Conservation (phyloP, 164 flowering plant genomes). For the Kalanchoe fedtschenkoi region DNA sequence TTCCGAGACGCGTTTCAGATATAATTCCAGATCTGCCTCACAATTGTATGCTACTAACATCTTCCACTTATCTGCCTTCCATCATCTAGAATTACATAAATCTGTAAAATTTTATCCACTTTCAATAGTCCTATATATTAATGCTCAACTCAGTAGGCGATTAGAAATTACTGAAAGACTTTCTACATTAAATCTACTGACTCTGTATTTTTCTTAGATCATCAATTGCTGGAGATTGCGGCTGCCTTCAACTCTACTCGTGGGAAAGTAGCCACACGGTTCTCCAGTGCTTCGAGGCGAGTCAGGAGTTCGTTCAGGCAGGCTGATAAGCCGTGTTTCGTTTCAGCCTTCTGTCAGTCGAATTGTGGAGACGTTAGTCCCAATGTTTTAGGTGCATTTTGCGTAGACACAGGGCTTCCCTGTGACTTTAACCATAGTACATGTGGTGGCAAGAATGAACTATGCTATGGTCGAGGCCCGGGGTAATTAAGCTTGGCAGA, state of each 20-base stretch:
- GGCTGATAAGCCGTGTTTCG: conserved; percentile 63
- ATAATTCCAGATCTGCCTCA: neutral
- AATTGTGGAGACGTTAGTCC: conserved; percentile 99
- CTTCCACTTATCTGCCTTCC: neutral
- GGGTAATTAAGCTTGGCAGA: conserved; percentile 76
- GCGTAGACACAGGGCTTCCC: conserved; percentile 84
- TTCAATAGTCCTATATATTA: too few relatives aligned
- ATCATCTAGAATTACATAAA: neutral
- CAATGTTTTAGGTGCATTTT: conserved; percentile 90
- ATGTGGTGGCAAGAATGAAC: conserved; percentile 87
- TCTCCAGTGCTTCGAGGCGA: conserved; percentile 53
- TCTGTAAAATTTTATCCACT: too few relatives aligned
- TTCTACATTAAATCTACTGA: neutral
- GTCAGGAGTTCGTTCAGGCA: conserved; percentile 55
- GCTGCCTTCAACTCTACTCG: conserved; percentile 62
- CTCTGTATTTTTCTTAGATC: conserved; percentile 34
- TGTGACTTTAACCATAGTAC: conserved; percentile 99
- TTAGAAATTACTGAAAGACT: too few relatives aligned
- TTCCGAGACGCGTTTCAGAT: conserved; percentile 70
- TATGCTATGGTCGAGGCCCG: conserved; percentile 97
- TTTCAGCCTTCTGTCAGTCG: conserved; percentile 93
- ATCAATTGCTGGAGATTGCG: conserved; percentile 68
- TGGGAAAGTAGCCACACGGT: conserved; percentile 54
- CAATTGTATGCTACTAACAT: neutral
- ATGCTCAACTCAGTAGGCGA: too few relatives aligned